A percentile compares a stretch with the other conserved stretches of the same genome.
phyloP scores from a whole-genome alignment of 2,329 filamentous ascomycete genomes.

The Truncatella angustata region DNA sequence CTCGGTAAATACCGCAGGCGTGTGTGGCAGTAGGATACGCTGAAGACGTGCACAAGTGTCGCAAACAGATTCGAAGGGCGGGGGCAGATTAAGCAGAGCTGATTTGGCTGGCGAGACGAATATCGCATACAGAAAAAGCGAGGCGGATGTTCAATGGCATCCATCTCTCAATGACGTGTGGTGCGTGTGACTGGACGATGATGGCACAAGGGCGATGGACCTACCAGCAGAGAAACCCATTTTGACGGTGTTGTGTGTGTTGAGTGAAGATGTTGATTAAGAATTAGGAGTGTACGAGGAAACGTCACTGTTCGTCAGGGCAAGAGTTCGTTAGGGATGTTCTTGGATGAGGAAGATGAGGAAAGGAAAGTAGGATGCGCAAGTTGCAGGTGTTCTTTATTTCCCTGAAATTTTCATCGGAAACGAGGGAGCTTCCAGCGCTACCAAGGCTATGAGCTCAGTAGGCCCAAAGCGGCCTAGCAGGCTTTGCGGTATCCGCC shows the following conservation, averaged over 20 bases:
- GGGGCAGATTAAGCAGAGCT: conserved; percentile 4
- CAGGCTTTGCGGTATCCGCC: background rate
- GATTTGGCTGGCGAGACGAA: conserved; percentile 3
- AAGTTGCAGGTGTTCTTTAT: conserved; percentile 6
- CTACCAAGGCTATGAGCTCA: conserved; percentile 10
- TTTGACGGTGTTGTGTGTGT: conserved; percentile 33
- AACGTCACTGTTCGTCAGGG: conserved; percentile 3
- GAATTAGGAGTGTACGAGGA: conserved; percentile 20
- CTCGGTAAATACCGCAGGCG: conserved; percentile 27
- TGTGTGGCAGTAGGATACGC: conserved; percentile 8
- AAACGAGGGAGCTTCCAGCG: conserved; percentile 5
- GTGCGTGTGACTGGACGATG: conserved; percentile 13
- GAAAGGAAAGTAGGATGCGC: background rate
- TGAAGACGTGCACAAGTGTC: conserved; percentile 10
- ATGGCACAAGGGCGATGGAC: conserved; percentile 22
- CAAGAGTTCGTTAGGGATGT: background rate
- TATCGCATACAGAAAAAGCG: background rate
- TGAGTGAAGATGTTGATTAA: conserved; percentile 26
- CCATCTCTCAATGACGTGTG: conserved; percentile 15
- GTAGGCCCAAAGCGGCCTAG: conserved; percentile 6
- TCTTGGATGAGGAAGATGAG: background rate
- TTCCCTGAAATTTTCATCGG: conserved; percentile 10
- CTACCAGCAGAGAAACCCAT: conserved; percentile 45
- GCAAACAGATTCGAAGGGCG: conserved; percentile 8
- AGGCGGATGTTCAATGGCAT: conserved; percentile 24